Evolutionary conservation across 208 protist species (phyloP).

Genomic region (Leishmania gerbilli): DNA sequence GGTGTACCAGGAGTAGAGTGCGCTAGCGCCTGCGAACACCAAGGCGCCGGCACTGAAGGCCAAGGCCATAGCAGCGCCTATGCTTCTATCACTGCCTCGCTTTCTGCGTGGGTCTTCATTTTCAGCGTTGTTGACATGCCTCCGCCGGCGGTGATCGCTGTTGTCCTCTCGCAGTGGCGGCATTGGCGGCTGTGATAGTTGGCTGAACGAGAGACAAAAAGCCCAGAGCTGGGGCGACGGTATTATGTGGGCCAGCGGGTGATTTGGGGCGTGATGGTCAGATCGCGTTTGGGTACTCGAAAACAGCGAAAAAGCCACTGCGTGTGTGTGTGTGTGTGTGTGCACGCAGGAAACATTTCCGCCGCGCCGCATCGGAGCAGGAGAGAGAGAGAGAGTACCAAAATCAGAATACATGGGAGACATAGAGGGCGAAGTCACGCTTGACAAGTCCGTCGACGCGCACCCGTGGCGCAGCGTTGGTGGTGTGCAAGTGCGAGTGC

Average conservation of each 20-base stretch:
- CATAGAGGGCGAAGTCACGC: background rate
- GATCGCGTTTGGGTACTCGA: background rate
- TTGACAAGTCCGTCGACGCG: background rate
- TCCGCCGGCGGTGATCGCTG: background rate
- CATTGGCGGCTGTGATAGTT: background rate
- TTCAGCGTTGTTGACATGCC: background rate
- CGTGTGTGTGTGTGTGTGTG: constrained; percentile 3
- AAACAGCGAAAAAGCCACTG: background rate
- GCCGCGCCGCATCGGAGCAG: background rate
- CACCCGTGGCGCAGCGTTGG: background rate
- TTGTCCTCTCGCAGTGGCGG: background rate
- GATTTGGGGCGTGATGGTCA: background rate
- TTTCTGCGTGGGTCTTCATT: background rate
- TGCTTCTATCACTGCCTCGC: background rate
- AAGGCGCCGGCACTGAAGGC: constrained; percentile 1
- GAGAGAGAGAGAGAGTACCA: background rate
- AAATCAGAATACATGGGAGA: background rate
- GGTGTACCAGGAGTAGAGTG: background rate
- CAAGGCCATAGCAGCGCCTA: background rate
- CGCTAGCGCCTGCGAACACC: background rate
- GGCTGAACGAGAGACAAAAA: too few relatives aligned
- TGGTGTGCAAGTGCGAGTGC: background rate
- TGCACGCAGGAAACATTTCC: background rate
- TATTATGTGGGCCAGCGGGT: background rate
- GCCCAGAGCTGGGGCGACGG: background rate